These are phyloP conservation scores for Adansonia rubrostipa DNA, from an alignment of 441 rosid species.

Conservation along the genomic window DNA sequence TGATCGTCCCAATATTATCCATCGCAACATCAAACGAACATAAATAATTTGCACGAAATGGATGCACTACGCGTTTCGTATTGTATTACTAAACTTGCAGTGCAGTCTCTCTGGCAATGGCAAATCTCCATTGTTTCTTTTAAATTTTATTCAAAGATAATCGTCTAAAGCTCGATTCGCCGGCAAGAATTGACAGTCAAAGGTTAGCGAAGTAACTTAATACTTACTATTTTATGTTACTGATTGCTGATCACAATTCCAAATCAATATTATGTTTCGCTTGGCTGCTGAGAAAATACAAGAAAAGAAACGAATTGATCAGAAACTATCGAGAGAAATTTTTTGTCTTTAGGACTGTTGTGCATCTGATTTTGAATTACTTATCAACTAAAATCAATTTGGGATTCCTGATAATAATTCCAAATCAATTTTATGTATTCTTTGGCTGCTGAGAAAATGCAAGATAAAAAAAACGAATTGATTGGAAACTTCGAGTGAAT, in stretches of 20 bases:
- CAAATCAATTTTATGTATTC: neutral
- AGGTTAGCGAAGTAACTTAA: neutral
- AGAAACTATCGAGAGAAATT: no score
- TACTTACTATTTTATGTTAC: neutral
- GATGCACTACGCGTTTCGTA: no score
- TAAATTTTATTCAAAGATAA: no score
- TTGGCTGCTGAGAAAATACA: neutral
- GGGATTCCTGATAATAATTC: neutral
- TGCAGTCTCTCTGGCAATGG: no score
- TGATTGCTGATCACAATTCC: neutral
- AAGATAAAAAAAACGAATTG: neutral
- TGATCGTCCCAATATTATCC: neutral
- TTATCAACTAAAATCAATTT: neutral
- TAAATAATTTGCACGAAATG: neutral
- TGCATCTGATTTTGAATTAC: neutral
- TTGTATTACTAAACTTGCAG: no score
- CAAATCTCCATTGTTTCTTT: no score
- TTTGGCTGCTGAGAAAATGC: slow-evolving; percentile 2
- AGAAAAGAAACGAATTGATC: no score
- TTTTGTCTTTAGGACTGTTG: neutral
- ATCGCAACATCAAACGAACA: neutral
- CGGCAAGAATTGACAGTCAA: no score
- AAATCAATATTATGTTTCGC: neutral
- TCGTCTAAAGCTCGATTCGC: no score
- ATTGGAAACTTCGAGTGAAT: neutral